Evolutionary conservation across 2,329 filamentous ascomycete genomes (phyloP), one percentile per base, ranked within the genome.

Genomic region (Calonectria fujianensis): DNA sequence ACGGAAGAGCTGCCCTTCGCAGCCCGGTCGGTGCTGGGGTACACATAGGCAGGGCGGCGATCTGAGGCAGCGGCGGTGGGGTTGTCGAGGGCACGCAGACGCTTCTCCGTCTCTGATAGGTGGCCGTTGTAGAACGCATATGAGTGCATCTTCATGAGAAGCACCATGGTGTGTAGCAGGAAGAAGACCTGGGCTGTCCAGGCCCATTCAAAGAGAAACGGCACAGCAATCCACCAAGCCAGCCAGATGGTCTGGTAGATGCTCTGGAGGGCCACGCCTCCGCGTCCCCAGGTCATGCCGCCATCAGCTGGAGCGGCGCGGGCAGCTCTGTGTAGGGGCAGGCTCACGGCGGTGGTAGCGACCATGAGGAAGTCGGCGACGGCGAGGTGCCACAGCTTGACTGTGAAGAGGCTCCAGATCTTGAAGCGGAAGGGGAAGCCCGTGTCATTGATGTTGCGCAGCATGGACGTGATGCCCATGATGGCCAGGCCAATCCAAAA

Each of bases 111-210:
- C 84, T 97, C 95, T 79, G 94, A 95, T 20, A 99, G 89, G 84
- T 99, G 97, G 14, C 97, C 97, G 81, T 98, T 98, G 88, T 99
- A 99, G 85, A 98, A 99, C 31, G 95, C 94, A 82, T 98, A 99
- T 8, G 96, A 98, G 85, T 99, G 97, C 92, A 98, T 97, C 89
- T 99, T 99, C 97, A 99, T 99, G 66, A 98, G 92, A 27, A 99
- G 89, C 10, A 95, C 94, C 85, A 99, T 92, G 54, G 96, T 94
- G 85, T 99, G 97, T 41, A 99, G 89, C 14, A 96, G 94, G 80
- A 99, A 91, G 84, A 97, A 99, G 50, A 99, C 97, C 83, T 98
- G 97, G 3, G 96, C 93, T 0, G 97, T 99, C 97, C 97, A 99
- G 3, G 96, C 95, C 97, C 97, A 99, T 67, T 94, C 90, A 11